Base-by-base conservation (phyloP, 257 asterid species). In the Linaria vulgaris region DNA sequence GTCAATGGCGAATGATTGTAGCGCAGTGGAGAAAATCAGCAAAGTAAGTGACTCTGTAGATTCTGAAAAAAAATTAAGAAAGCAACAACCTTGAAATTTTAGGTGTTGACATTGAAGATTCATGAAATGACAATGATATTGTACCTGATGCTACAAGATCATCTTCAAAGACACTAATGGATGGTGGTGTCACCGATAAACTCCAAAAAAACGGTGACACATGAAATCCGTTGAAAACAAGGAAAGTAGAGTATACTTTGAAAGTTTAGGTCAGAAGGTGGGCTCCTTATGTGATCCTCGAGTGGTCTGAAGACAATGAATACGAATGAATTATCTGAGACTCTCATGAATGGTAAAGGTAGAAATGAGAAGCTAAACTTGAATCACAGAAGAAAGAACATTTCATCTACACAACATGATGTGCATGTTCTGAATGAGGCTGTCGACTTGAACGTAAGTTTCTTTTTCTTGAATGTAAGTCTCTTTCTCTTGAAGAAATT, bases 381-480 rank as follows among this genome's bases (percentile, higher is more conserved):
- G 21, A 69, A 52, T 6, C 1, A 31, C 13, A 52, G 45, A 52
- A 71, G n/a, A n/a, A n/a, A n/a, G n/a, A n/a, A n/a, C n/a, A n/a
- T n/a, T n/a, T n/a, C n/a, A n/a, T n/a, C n/a, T 65, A 20, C n/a
- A n/a, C n/a, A n/a, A n/a, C n/a, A n/a, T n/a, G n/a, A n/a, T n/a
- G n/a, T n/a, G n/a, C n/a, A n/a, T n/a, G n/a, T n/a, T n/a, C n/a
- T n/a, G 51, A 56, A 45, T 38, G 54, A 60, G 21, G 50, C 46
- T 37, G 57, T 25, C 59, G 53, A 68, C 43, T 22, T 63, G 56
- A 61, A 69, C 72, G 85, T 80, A 57, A 69, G 61, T 27, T 27
- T 27, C 34, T 27, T 2, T 27, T 27, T 27, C 34, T 27, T n/a
- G n/a, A n/a, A n/a, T n/a, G n/a, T n/a, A n/a, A n/a, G n/a, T n/a